A percentile compares a stretch with the other conserved stretches of the same genome.
phyloP scores from a whole-genome alignment of 257 asterid genomes.

The Solanum habrochaites region DNA sequence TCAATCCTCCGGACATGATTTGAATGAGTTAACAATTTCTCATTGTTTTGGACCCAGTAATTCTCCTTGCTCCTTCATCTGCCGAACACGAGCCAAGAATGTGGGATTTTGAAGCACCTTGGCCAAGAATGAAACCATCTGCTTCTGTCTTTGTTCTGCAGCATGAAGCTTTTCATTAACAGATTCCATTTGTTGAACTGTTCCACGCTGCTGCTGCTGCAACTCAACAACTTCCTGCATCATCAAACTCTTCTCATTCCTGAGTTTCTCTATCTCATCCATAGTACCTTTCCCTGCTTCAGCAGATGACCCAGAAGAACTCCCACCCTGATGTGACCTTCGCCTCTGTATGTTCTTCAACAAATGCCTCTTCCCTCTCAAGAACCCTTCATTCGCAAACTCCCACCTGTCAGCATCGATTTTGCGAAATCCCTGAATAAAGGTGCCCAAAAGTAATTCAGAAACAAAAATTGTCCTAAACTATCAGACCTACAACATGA shows the following conservation, averaged over 20 bases:
- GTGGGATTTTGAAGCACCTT: slow-evolving; percentile 53
- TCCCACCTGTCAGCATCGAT: slow-evolving; percentile 74
- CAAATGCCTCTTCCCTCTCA: slow-evolving; percentile 53
- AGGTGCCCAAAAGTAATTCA: background rate
- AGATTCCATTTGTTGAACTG: slow-evolving; percentile 36
- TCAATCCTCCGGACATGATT: slow-evolving; percentile 11
- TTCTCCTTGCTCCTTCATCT: slow-evolving; percentile 26
- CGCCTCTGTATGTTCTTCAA: slow-evolving; percentile 76
- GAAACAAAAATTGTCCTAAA: background rate
- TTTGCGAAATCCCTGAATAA: slow-evolving; percentile 72
- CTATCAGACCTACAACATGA: background rate
- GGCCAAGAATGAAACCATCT: slow-evolving; percentile 76
- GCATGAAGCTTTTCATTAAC: slow-evolving; percentile 62
- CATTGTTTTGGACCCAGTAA: slow-evolving; percentile 35
- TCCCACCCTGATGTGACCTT: slow-evolving; percentile 41
- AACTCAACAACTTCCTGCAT: slow-evolving; percentile 59
- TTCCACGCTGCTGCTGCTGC: slow-evolving; percentile 61
- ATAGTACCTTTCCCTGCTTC: slow-evolving; percentile 28
- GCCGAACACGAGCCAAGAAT: slow-evolving; percentile 29
- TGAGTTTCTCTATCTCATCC: slow-evolving; percentile 51
- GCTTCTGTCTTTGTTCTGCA: slow-evolving; percentile 75
- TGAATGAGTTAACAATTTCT: slow-evolving; percentile 33
- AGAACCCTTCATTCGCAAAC: slow-evolving; percentile 60
- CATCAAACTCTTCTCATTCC: slow-evolving; percentile 54
- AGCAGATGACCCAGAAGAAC: slow-evolving; percentile 23